A percentile compares a stretch with the other conserved stretches of the same genome.
Evolutionary conservation across 331 rosid species (phyloP).

Genomic region (Telfairia occidentalis): DNA sequence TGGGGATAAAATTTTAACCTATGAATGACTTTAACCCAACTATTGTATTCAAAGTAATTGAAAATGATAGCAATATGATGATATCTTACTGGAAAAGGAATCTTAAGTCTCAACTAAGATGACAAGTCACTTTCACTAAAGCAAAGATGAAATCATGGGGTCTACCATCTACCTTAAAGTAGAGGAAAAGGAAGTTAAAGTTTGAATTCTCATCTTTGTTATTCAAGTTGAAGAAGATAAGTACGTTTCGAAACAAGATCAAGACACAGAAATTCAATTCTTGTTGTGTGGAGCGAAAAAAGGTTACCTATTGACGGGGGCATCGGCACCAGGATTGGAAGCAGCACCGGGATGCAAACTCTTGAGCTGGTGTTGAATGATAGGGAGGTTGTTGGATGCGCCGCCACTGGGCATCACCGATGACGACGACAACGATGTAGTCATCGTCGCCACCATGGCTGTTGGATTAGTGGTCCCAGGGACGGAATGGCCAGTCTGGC

Average conservation of each 20-base stretch:
- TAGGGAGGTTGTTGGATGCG: conserved; percentile 13
- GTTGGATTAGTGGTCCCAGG: conserved; percentile 22
- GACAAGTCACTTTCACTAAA: conserved; percentile 24
- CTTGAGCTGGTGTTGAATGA: conserved; percentile 22
- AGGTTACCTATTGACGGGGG: conserved; percentile 26
- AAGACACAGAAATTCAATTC: background rate
- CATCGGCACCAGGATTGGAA: conserved; percentile 16
- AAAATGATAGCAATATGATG: conserved; percentile 2
- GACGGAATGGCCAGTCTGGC: conserved; percentile 43
- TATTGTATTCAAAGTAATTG: conserved; percentile 11
- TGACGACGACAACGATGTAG: conserved; percentile 11
- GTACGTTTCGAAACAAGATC: background rate
- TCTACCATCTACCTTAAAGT: conserved; percentile 21
- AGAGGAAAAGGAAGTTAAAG: conserved; percentile 15
- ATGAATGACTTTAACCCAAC: conserved; percentile 13
- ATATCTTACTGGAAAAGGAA: conserved; percentile 16
- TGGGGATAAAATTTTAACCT: conserved; percentile 7
- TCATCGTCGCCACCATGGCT: conserved; percentile 10
- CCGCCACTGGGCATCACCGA: conserved; percentile 21
- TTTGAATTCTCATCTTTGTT: background rate
- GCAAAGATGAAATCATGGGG: conserved; percentile 20
- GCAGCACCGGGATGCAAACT: conserved; percentile 21
- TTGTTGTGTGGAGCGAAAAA: background rate
- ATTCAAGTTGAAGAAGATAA: background rate
- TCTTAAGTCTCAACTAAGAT: conserved; percentile 19